Base-by-base conservation (phyloP, 352 stramenopile species). In the Pythium chondricola region DNA sequence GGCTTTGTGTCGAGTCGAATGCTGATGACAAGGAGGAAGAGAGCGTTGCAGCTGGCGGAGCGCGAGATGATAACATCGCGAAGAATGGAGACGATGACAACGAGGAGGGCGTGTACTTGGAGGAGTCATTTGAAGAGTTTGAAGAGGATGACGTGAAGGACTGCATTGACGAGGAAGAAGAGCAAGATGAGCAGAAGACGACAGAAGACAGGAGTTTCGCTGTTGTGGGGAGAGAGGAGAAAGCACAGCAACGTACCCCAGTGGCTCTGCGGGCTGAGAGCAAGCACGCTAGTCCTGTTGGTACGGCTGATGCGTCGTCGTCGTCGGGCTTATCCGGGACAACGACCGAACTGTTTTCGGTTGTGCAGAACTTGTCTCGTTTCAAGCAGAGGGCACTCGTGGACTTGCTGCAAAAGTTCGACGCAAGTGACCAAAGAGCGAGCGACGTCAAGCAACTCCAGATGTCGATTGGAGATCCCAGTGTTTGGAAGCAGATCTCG, bases 71-170 rank as follows among this genome's bases (percentile, higher is more conserved):
- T 7, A 22, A 8, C 14, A 48, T 18, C 26, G 42, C n/a, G 20
- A 18, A 17, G 1, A 13, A 37, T 6, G 33, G 24, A 45, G 52
- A 50, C 9, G 47, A 58, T 27, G 54, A 60, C 2, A 49, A 56
- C 11, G 42, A 50, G 0, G 64, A 85, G 25, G 74, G 88, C 6
- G 72, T 57, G 17, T 93, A 93, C 51, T 51, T 87, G 56, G 78
- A 89, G 16, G 82, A 93, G 30, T 90, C 78, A 0, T 93, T 93
- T 58, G 82, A 93, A 56, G 79, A 85, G 24, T 89, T 88, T 63
- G 75, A 90, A 33, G 72, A 75, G 1, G 62, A 79, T 1, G 63
- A 61, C 2, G 26, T 6, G n/a, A n/a, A 18, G 21, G 30, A 45
- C 17, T 8, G 7, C 13, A 35, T 42, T 17, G 42, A 44, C 30